A percentile compares a stretch with the other conserved stretches of the same genome.
Evolutionary conservation across 2,329 filamentous ascomycete species (phyloP).

Genomic region (Aureobasidium lini): DNA sequence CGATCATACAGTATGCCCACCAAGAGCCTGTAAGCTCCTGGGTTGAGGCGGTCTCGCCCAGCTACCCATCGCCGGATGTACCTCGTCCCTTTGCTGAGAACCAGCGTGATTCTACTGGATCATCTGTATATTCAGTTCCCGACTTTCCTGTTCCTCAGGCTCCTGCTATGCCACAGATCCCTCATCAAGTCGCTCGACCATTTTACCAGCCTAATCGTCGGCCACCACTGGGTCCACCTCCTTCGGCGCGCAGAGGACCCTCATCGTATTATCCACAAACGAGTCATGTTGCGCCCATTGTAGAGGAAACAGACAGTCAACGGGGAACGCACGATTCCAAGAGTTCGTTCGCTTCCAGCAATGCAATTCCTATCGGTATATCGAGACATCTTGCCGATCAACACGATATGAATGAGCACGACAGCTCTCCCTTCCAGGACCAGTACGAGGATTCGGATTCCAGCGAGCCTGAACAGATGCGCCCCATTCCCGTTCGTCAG

Average conservation of each 20-base stretch:
- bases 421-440: slow-evolving; percentile 13
- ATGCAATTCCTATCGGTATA: slow-evolving; percentile 37
- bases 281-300: slow-evolving; percentile 42
- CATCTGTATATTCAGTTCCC: slow-evolving; percentile 34
- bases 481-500: slow-evolving; percentile 36
- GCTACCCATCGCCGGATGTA: slow-evolving; percentile 21
- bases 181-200: slow-evolving; percentile 24
- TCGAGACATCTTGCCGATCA: slow-evolving; percentile 22
- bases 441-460: neutral
- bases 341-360: slow-evolving; percentile 42
- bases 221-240: slow-evolving; percentile 41
- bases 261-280: slow-evolving; percentile 42
- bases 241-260: slow-evolving; percentile 40
- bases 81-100: slow-evolving; percentile 31
- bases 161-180: slow-evolving; percentile 19
- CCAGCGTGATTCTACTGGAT: slow-evolving; percentile 30
- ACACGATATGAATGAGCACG: neutral
- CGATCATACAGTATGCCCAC: neutral
- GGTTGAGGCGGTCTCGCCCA: slow-evolving; percentile 23
- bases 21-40: slow-evolving; percentile 11
- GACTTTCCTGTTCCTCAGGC: slow-evolving; percentile 32
- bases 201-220: slow-evolving; percentile 26
- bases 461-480: slow-evolving; percentile 26
- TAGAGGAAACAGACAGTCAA: slow-evolving; percentile 37
- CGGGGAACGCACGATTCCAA: slow-evolving; percentile 26